Conservation (phyloP, 768 basidiomycete genomes). For the Psilocybe tampanensis region DNA sequence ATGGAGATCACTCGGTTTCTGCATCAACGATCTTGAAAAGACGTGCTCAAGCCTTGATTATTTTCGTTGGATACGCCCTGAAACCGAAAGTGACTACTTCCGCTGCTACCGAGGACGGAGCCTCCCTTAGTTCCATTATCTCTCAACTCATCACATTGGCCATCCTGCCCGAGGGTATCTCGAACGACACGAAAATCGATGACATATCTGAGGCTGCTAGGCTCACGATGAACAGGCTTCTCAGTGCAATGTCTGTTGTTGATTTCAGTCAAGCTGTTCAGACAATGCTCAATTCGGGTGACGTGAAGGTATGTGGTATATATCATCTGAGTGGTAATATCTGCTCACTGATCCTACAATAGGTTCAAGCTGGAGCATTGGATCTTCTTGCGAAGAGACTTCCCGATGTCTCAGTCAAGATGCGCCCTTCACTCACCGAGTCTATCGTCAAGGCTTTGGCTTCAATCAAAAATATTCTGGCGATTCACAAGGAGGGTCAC, state of each 20-base stretch:
- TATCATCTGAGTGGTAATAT: not conserved
- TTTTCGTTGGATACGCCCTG: slow-evolving; percentile 61
- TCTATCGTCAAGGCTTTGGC: slow-evolving; percentile 56
- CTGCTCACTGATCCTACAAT: too few species aligned
- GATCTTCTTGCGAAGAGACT: slow-evolving; percentile 71
- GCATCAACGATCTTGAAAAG: slow-evolving; percentile 48
- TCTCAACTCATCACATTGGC: slow-evolving; percentile 51
- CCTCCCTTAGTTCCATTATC: slow-evolving; percentile 44
- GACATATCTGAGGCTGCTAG: slow-evolving; percentile 52
- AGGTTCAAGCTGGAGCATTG: slow-evolving; percentile 73
- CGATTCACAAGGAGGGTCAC: slow-evolving; percentile 38
- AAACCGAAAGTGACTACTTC: slow-evolving; percentile 30
- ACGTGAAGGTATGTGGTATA: slow-evolving; percentile 46
- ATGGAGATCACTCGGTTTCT: slow-evolving; percentile 58
- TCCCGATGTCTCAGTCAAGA: slow-evolving; percentile 53
- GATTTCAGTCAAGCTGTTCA: slow-evolving; percentile 66
- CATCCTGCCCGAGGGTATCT: slow-evolving; percentile 31
- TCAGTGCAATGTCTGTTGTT: slow-evolving; percentile 67
- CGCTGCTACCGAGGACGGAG: slow-evolving; percentile 20
- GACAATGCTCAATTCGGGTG: slow-evolving; percentile 56
- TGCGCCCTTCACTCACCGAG: slow-evolving; percentile 53
- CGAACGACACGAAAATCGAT: slow-evolving; percentile 37
- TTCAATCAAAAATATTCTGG: slow-evolving; percentile 50
- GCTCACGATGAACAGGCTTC: slow-evolving; percentile 50
- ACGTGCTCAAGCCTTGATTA: slow-evolving; percentile 67